Percentiles rank a stretch among this genome's conserved stretches.
Evolutionary conservation across 345 rosid genomes (phyloP).

Genomic region (Salix viminalis): DNA sequence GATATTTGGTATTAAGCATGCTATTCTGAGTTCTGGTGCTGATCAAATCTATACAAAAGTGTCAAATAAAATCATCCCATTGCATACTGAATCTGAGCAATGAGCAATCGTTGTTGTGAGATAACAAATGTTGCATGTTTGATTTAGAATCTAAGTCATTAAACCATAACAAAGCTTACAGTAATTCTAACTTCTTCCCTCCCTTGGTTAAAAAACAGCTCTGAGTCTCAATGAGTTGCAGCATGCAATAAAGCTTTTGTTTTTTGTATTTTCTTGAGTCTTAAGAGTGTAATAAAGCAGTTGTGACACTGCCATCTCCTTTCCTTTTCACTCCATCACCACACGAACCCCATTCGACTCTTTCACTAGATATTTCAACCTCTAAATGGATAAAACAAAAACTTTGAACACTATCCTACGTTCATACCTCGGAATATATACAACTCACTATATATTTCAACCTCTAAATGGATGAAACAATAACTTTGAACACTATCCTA

Average conservation of each 20-base stretch:
- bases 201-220: neutral
- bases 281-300: neutral
- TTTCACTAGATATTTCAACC: neutral
- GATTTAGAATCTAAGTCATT: neutral
- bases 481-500: neutral
- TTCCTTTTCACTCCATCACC: neutral
- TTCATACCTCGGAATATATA: neutral
- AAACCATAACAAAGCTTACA: neutral
- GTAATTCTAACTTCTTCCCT: neutral
- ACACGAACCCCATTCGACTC: neutral
- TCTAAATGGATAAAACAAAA: neutral
- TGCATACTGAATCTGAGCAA: neutral
- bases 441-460: neutral
- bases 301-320: neutral
- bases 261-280: neutral
- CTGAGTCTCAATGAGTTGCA: neutral
- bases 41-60: neutral
- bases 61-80: neutral
- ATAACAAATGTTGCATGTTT: neutral
- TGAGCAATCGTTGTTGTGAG: neutral
- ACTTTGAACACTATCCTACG: neutral
- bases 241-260: neutral
- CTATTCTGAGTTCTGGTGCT: neutral
- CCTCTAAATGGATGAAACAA: neutral
- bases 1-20: neutral